Percentiles rank a stretch among this genome's conserved stretches.
Evolutionary conservation across 805 yeast species (phyloP).

Genomic region (Metahyphopichia silvanorum): DNA sequence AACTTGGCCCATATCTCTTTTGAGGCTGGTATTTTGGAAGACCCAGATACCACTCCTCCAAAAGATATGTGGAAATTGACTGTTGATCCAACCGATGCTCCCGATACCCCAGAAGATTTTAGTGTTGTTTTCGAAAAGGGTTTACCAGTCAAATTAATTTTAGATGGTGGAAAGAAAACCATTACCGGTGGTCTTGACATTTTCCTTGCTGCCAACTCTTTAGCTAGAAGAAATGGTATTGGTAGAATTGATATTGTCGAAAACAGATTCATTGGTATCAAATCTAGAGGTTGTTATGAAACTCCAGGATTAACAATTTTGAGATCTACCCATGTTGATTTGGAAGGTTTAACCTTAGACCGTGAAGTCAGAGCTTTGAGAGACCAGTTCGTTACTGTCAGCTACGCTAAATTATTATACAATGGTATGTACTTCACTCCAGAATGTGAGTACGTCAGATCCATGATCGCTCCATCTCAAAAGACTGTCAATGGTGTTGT

Average conservation of each 20-base stretch:
- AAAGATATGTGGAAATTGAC: conserved; percentile 99
- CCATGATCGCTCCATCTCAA: conserved; percentile 94
- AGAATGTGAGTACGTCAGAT: conserved; percentile 93
- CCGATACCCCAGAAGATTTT: conserved; percentile 87
- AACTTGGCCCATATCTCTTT: conserved; percentile 98
- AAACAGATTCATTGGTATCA: conserved; percentile 97
- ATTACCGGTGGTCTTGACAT: conserved; percentile 89
- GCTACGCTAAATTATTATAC: conserved; percentile 86
- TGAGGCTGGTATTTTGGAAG: conserved; percentile 99
- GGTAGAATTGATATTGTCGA: conserved; percentile 99
- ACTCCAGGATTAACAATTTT: conserved; percentile 96
- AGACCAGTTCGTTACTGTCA: conserved; percentile 92
- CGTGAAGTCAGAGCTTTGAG: conserved; percentile 97
- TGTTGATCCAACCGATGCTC: conserved; percentile 93
- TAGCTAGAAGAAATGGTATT: conserved; percentile 99
- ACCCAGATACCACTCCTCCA: conserved; percentile 98
- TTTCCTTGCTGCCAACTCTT: conserved; percentile 86
- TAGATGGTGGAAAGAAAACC: conserved; percentile 55
- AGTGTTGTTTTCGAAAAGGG: conserved; percentile 81
- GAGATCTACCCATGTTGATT: conserved; percentile 91
- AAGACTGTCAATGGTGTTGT: conserved; percentile 94
- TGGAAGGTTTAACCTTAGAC: conserved; percentile 95
- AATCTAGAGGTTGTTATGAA: conserved; percentile 99
- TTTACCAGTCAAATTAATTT: conserved; percentile 75
- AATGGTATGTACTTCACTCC: conserved; percentile 98